Evolutionary conservation across 2,329 filamentous ascomycete genomes (phyloP), one percentile per base, ranked within the genome.

Genomic region (Alternaria brassicicola): DNA sequence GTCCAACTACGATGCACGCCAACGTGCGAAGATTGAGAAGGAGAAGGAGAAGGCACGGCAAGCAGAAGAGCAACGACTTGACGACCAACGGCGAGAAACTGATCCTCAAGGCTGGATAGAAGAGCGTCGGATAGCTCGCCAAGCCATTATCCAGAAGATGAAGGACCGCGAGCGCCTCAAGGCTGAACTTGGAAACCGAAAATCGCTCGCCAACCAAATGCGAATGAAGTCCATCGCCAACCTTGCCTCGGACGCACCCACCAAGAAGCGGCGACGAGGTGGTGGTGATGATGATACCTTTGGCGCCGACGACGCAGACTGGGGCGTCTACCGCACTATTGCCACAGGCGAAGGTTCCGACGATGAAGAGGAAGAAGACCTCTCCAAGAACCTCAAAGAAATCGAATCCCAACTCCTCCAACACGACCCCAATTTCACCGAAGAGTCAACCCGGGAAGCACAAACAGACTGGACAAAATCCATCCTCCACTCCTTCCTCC

Each of bases 161-260:
- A 97, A 96, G 77, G 94, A 98, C 67, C 89, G 93, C 51, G 93
- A 98, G 71, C 88, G 93, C 17, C 85, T 97, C 61, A 97, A 97
- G 80, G 92, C 93, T 41, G 95, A 99, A 73, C 86, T 97, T 1
- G 93, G 94, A 55, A 98, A 98, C 78, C 91, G 95, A 73, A 99
- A 99, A 78, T 97, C 93, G 0, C 87, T 97, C 19, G 95, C 95
- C 8, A 95, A 91, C 56, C 94, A 98, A 78, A 96, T 96, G 79
- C 91, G 95, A 63, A 99, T 99, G 95, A 98, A 98, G 80, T 94
- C 89, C 49, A 93, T 99, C 57, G 95, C 95, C 59, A 97, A 97
- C 72, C 88, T 99, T 1, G 95, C 95, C 3, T 93, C 94, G 0
- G 95, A 99, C 76, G 88, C 87, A 6, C 93, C 94, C 0, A 80